phyloP scores from a whole-genome alignment of 2,329 filamentous ascomycete genomes.

The Calonectria honghensis region DNA sequence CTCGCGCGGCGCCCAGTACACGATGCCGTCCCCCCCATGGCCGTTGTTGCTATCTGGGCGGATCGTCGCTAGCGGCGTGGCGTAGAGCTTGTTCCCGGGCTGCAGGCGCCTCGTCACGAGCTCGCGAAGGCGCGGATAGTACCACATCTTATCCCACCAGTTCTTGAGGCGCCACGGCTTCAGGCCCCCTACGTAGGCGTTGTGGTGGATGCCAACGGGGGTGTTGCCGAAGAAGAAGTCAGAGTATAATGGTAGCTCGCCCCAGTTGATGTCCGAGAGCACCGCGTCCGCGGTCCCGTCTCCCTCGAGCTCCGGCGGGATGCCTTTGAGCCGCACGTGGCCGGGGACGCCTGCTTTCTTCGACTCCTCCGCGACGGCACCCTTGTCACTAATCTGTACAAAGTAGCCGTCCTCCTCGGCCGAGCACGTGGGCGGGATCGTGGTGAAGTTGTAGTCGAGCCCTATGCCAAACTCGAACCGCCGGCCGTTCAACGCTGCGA shows the following conservation, averaged over 20 bases:
- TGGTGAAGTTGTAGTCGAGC: slow-evolving; percentile 62
- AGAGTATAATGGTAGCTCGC: slow-evolving; percentile 59
- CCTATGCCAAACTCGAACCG: slow-evolving; percentile 64
- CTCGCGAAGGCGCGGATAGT: slow-evolving; percentile 57
- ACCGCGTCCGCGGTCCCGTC: slow-evolving; percentile 36
- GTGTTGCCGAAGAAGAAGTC: slow-evolving; percentile 61
- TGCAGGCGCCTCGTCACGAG: slow-evolving; percentile 55
- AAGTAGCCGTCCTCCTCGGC: slow-evolving; percentile 62
- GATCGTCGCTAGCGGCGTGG: slow-evolving; percentile 49
- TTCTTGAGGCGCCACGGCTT: slow-evolving; percentile 57
- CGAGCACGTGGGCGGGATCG: slow-evolving; percentile 61
- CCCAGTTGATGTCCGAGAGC: slow-evolving; percentile 54
- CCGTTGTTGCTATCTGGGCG: slow-evolving; percentile 2
- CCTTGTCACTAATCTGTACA: slow-evolving; percentile 54
- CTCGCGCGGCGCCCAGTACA: slow-evolving; percentile 53
- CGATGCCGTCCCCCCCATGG: slow-evolving; percentile 34
- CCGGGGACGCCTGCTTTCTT: slow-evolving; percentile 57
- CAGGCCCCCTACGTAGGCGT: slow-evolving; percentile 59
- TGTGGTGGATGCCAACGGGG: slow-evolving; percentile 62
- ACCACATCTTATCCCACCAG: slow-evolving; percentile 63
- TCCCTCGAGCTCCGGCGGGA: slow-evolving; percentile 55
- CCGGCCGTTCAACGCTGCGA: slow-evolving; percentile 54
- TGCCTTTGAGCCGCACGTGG: slow-evolving; percentile 53
- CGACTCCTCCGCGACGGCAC: slow-evolving; percentile 52
- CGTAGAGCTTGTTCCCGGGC: slow-evolving; percentile 29